Evolutionary conservation across 2,329 filamentous ascomycete genomes (phyloP).

Genomic region (Cephalotrichum gorgonifer): DNA sequence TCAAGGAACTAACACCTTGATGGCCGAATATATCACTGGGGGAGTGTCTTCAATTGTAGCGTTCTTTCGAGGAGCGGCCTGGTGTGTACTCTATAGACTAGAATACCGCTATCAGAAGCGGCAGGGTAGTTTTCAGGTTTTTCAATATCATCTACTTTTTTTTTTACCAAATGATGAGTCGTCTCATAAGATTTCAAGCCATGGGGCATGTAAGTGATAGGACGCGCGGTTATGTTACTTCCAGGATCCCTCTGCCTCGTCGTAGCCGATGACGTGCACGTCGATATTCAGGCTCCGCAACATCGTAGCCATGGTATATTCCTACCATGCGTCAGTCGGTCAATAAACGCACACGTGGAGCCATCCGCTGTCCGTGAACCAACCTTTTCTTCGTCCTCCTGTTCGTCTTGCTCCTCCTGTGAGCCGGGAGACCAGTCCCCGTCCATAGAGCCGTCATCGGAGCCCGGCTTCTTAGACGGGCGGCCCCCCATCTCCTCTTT

Average conservation of each 20-base stretch:
- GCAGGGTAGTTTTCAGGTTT: too few species aligned
- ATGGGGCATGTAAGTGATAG: not conserved
- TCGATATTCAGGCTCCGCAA: conserved; percentile 10
- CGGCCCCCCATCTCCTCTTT: not conserved
- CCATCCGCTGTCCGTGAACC: not conserved
- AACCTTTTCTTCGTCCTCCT: not conserved
- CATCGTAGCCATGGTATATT: conserved; percentile 11
- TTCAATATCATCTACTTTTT: too few species aligned
- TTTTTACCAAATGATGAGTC: not conserved
- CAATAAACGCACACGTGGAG: not conserved
- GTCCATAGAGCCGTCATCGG: not conserved
- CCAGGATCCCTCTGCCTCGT: conserved; percentile 8
- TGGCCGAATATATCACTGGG: too few species aligned
- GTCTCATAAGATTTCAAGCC: not conserved
- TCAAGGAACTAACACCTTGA: too few species aligned
- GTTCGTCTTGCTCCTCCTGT: not conserved
- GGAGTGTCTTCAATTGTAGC: too few species aligned
- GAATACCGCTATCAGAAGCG: too few species aligned
- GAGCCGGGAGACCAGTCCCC: too few species aligned
- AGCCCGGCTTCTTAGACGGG: not conserved
- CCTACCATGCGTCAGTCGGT: conserved; percentile 1
- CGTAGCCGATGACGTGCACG: conserved; percentile 11
- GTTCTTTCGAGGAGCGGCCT: too few species aligned
- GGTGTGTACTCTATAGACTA: too few species aligned
- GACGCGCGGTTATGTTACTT: not conserved